Evolutionary conservation across 768 basidiomycete genomes (phyloP).

Genomic region (Tulasnella sp.): DNA sequence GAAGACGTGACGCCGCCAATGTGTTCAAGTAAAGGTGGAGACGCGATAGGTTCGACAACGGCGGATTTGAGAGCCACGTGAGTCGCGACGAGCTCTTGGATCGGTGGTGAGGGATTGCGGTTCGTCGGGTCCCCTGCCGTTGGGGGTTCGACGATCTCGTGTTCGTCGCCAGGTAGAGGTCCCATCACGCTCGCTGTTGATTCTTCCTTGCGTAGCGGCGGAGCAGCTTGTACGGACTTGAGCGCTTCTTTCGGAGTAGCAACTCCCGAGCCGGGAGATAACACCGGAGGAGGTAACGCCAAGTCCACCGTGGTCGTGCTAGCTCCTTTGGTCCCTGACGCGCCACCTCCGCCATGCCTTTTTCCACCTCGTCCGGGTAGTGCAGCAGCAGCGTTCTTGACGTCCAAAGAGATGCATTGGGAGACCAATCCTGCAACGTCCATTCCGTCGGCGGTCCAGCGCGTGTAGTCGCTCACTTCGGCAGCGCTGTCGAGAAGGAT

Average conservation of each 20-base stretch:
- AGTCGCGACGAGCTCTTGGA: conserved; percentile 75
- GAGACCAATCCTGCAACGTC: conserved; percentile 63
- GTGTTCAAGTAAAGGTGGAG: background rate
- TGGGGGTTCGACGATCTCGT: background rate
- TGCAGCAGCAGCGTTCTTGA: conserved; percentile 54
- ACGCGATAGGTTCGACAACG: conserved; percentile 46
- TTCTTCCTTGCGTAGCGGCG: background rate
- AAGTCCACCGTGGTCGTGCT: conserved; percentile 7
- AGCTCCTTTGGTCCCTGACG: background rate
- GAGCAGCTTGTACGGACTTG: conserved; percentile 17
- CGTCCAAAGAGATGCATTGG: conserved; percentile 70
- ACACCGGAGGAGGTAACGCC: background rate
- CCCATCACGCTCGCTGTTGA: background rate
- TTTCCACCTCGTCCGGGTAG: background rate
- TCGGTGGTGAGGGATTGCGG: conserved; percentile 43
- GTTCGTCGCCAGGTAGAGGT: background rate
- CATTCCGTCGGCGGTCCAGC: conserved; percentile 64
- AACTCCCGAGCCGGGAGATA: background rate
- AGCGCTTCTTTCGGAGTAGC: conserved; percentile 22
- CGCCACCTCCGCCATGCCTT: background rate
- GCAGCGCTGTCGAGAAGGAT: conserved; percentile 64
- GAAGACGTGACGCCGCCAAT: background rate
- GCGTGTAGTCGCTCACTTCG: conserved; percentile 65
- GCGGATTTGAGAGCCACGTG: conserved; percentile 76
- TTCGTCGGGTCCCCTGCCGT: conserved; percentile 17